Evolutionary conservation across 345 rosid genomes (phyloP), one percentile per base, ranked within the genome.

Genomic region (Jatropha curcas): DNA sequence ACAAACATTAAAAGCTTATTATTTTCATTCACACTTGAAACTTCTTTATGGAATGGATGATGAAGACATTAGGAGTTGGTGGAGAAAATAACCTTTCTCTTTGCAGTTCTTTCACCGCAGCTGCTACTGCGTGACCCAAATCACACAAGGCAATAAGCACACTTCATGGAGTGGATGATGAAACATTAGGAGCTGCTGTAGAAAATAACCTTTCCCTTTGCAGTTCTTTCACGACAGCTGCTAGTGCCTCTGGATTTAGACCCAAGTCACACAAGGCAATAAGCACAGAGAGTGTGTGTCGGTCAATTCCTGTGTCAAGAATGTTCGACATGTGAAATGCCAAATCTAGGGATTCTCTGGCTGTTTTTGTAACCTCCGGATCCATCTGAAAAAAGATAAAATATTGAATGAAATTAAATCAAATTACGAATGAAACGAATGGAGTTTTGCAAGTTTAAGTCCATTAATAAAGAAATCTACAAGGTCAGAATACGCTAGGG

Each of bases 241-340:
- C 65, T 33, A 60, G 34, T 60, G 65, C 65, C 25, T 60, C 65
- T 17, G 65, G 65, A 13, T 60, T 60, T 13, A 60, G 37, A 60
- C 65, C 65, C 43, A 60, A 60, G 43, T 60, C 65, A 60, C 65
- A 60, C 65, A 33, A 13, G 43, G 65, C 65, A 60, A 60, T 60
- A 25, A 60, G 65, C 43, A 60, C 65, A 31, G 65, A 60, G 43
- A 60, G 65, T 3, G 65, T 60, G 65, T 60, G 65, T 33, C 65
- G 65, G 9, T 60, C 65, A 31, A 60, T 41, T 10, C 65, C 65
- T 16, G 65, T 60, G 17, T 60, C 65, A 31, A 60, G 43, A 33
- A 60, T 27, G 19, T 60, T 60, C 9, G 65, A 33, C 43, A 60
- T 60, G 12, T 60, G 65, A 60, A 60, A 60, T 17, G 65, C 65